A percentile compares a stretch with the other conserved stretches of the same genome.
Evolutionary conservation across 208 protist species (phyloP).

Genomic region (Trypanosoma avium): DNA sequence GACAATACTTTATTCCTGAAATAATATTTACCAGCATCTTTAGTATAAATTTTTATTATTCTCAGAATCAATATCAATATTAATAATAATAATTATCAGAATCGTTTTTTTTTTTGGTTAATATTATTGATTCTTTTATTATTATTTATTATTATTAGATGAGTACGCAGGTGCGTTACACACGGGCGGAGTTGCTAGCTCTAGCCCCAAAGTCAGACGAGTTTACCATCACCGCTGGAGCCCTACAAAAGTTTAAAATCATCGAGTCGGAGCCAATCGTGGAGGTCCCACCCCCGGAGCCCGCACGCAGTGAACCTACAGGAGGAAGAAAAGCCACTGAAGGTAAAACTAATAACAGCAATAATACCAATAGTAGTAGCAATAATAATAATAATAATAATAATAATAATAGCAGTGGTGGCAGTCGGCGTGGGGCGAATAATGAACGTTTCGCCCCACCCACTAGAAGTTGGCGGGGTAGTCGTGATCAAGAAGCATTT

Average conservation of each 20-base stretch:
- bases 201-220: constrained; percentile 33
- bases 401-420: constrained; percentile 4
- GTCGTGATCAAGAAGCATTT: constrained; percentile 79
- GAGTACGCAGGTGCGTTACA: constrained; percentile 44
- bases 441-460: constrained; percentile 69
- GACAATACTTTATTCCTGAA: background rate
- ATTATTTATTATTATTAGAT: constrained; percentile 19
- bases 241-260: constrained; percentile 61
- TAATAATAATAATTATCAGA: constrained; percentile 5
- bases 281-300: constrained; percentile 5
- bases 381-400: too few species aligned
- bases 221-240: constrained; percentile 35
- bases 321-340: too few species aligned
- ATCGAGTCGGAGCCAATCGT: constrained; percentile 50
- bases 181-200: constrained; percentile 53
- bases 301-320: background rate
- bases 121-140: too few species aligned
- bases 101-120: too few species aligned
- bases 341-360: too few species aligned
- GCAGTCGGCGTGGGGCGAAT: background rate
- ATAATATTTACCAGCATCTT: background rate
- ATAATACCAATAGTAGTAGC: too few species aligned
- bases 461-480: constrained; percentile 44
- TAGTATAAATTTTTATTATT: too few species aligned
- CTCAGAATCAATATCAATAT: background rate